Evolutionary conservation across 345 rosid species (phyloP).

Genomic region (Syzygium oleosum): DNA sequence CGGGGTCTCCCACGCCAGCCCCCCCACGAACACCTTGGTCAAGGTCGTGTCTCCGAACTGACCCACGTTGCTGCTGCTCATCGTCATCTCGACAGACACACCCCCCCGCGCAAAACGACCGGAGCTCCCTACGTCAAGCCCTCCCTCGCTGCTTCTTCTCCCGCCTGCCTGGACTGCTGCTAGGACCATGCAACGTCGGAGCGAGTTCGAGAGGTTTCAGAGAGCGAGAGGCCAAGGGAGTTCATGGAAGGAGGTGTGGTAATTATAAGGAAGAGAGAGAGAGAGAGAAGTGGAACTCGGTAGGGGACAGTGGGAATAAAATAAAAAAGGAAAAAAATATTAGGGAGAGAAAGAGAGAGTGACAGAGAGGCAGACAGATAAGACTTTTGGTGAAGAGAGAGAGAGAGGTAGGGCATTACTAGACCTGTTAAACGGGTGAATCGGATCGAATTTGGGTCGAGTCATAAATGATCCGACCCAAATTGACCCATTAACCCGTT

Average conservation of each 20-base stretch:
- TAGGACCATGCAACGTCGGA: not conserved
- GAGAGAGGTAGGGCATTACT: no score
- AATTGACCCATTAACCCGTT: no score
- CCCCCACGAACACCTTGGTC: constrained; percentile 96
- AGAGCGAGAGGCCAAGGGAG: not conserved
- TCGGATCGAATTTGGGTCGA: no score
- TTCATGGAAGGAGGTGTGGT: constrained; percentile 12
- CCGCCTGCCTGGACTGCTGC: not conserved
- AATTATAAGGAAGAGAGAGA: not conserved
- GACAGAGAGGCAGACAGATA: constrained; percentile 62
- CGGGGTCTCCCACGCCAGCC: constrained; percentile 94
- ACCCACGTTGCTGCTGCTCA: constrained; percentile 42
- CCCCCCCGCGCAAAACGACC: not conserved
- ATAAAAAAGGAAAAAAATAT: constrained; percentile 4
- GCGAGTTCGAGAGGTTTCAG: not conserved
- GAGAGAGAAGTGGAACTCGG: not conserved
- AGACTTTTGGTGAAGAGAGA: not conserved
- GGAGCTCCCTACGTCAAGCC: not conserved
- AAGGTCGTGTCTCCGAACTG: constrained; percentile 86
- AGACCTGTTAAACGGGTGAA: no score
- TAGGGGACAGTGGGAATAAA: constrained; percentile 11
- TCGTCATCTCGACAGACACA: constrained; percentile 7
- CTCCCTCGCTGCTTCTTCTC: not conserved
- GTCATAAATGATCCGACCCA: no score
- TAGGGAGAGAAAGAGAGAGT: not conserved